Percentiles rank a stretch among this genome's conserved stretches.
These are phyloP conservation scores for Hypoxylon perforatum DNA, from an alignment of 495 filamentous ascomycete genomes.

Conservation along the genomic window DNA sequence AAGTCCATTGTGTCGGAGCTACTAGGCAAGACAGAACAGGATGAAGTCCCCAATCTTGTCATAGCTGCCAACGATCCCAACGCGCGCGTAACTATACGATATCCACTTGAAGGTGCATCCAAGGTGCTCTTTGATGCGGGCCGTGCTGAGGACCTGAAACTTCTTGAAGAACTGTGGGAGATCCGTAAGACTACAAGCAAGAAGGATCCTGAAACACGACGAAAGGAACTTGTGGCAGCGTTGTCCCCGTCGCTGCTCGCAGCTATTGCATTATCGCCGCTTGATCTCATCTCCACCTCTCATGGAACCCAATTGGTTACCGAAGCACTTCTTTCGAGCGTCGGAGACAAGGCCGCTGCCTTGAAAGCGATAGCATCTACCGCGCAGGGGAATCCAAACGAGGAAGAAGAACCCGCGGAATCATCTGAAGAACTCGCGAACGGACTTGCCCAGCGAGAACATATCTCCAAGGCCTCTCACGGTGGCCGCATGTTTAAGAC, in stretches of 20 bases:
- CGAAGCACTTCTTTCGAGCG: slow-evolving; percentile 81
- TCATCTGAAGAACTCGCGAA: slow-evolving; percentile 48
- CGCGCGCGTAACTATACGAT: slow-evolving; percentile 83
- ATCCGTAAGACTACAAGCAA: slow-evolving; percentile 85
- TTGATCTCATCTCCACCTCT: slow-evolving; percentile 72
- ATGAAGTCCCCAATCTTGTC: slow-evolving; percentile 70
- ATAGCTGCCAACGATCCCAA: slow-evolving; percentile 72
- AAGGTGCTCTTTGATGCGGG: slow-evolving; percentile 73
- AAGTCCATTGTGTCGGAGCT: slow-evolving; percentile 89
- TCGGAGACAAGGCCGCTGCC: slow-evolving; percentile 76
- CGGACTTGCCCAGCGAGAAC: slow-evolving; percentile 45
- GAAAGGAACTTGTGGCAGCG: slow-evolving; percentile 77
- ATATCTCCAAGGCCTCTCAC: slow-evolving; percentile 68
- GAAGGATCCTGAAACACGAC: slow-evolving; percentile 82
- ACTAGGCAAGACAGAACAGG: slow-evolving; percentile 71
- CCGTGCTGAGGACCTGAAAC: slow-evolving; percentile 67
- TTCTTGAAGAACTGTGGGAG: slow-evolving; percentile 79
- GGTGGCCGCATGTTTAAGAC: slow-evolving; percentile 90
- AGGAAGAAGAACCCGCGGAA: slow-evolving; percentile 46
- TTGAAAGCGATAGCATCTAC: slow-evolving; percentile 77
- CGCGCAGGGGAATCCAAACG: slow-evolving; percentile 70
- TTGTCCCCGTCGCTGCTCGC: slow-evolving; percentile 75
- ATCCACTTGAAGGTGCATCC: slow-evolving; percentile 78
- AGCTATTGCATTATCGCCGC: slow-evolving; percentile 74
- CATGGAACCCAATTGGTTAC: slow-evolving; percentile 89